A percentile compares a stretch with the other conserved stretches of the same genome.
Evolutionary conservation across 2,329 filamentous ascomycete genomes (phyloP).

Genomic region (Parasarocladium wereldwijsianum): DNA sequence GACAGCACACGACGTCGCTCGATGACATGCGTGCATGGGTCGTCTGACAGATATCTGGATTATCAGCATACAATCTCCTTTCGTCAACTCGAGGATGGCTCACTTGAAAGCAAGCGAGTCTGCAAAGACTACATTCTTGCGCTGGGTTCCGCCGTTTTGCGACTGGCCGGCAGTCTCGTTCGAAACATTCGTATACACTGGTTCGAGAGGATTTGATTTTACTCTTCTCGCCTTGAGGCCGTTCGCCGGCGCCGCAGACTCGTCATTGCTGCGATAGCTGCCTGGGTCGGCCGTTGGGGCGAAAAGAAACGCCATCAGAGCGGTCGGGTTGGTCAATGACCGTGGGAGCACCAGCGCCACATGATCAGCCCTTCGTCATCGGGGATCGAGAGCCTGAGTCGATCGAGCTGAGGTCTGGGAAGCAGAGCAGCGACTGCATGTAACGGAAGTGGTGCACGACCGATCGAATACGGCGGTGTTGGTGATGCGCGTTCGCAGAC

Average conservation of each 20-base stretch:
- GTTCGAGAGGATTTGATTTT: neutral
- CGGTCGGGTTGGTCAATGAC: neutral
- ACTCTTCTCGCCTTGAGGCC: neutral
- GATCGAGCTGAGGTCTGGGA: neutral
- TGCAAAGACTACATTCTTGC: constrained; percentile 38
- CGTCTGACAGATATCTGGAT: constrained; percentile 67
- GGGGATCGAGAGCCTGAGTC: too few relatives aligned
- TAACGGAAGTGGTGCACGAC: neutral
- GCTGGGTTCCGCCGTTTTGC: constrained; percentile 9
- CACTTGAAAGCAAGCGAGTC: constrained; percentile 44
- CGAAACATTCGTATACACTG: neutral
- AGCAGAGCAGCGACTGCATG: neutral
- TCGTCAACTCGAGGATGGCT: constrained; percentile 6
- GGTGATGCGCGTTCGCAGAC: neutral
- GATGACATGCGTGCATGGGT: constrained; percentile 59
- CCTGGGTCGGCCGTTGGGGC: neutral
- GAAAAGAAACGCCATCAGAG: constrained; percentile 3
- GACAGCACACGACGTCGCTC: constrained; percentile 54
- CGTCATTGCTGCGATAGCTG: constrained; percentile 10
- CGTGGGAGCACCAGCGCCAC: too few relatives aligned
- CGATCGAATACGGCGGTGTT: neutral
- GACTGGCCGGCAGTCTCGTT: neutral
- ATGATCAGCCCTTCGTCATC: too few relatives aligned
- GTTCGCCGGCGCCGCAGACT: neutral
- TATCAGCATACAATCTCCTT: neutral